phyloP scores from a whole-genome alignment of 768 basidiomycete species.

The Mycena haematopus region DNA sequence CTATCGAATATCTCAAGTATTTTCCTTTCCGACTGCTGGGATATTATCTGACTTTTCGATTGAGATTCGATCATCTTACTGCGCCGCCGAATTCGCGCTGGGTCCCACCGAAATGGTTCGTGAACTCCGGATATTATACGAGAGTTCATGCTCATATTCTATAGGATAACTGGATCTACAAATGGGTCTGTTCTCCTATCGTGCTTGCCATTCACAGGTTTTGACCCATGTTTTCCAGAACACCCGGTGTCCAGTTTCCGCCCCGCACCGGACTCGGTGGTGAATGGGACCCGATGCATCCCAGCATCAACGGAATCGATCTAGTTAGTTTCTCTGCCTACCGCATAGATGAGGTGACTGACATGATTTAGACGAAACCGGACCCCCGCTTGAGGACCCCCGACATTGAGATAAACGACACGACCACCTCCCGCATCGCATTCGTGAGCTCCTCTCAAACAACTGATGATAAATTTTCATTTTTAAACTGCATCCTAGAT shows the following conservation, averaged over 20 bases:
- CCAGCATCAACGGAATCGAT: slow-evolving; percentile 21
- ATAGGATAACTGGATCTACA: slow-evolving; percentile 15
- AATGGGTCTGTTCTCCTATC: neutral
- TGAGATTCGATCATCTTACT: slow-evolving; percentile 20
- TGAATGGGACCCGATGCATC: slow-evolving; percentile 17
- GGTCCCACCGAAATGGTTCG: slow-evolving; percentile 28
- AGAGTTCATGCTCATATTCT: neutral
- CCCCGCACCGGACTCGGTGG: slow-evolving; percentile 19
- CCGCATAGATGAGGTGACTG: neutral
- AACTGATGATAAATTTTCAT: neutral
- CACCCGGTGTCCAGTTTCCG: neutral
- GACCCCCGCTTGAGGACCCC: slow-evolving; percentile 23
- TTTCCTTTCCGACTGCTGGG: neutral
- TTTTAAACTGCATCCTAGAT: neutral
- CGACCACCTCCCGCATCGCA: slow-evolving; percentile 4
- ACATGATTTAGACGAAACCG: slow-evolving; percentile 13
- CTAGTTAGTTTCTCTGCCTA: slow-evolving; percentile 2
- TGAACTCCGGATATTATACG: neutral
- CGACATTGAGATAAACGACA: slow-evolving; percentile 13
- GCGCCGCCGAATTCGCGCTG: slow-evolving; percentile 25
- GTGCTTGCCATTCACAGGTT: too few species aligned
- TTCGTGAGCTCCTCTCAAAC: slow-evolving; percentile 7
- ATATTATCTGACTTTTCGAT: neutral
- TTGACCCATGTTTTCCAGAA: neutral
- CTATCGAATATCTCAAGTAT: neutral